Evolutionary conservation across 441 rosid genomes (phyloP), one percentile per base, ranked within the genome.

Genomic region (Macaranga tanarius): DNA sequence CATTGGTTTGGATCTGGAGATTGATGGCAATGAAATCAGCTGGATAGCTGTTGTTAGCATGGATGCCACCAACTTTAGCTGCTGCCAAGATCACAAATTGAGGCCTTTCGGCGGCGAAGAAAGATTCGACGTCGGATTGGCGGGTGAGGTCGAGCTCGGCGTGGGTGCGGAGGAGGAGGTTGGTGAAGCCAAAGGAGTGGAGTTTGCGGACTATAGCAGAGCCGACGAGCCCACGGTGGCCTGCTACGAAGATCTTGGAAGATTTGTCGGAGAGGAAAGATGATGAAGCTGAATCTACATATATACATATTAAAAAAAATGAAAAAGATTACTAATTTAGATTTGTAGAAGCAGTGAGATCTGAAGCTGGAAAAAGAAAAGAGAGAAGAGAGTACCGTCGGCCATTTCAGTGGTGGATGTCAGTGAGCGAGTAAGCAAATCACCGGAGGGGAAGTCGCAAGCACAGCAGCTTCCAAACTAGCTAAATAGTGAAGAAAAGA

Each of bases 31-130:
- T 92, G 85, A 95, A 95, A 76, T 95, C 96, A 12, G 98, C 99
- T 0, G 96, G 99, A 72, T 91, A 92, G 0, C 93, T 92, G 87
- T 86, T 91, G 77, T 95, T 95, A 47, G 99, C 99, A 62, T 95
- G 97, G 77, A 95, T 95, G 2, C 99, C 97, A 0, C 97, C 99
- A 19, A 92, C 97, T 82, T 95, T 95, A 0, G 96, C 97, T 0
- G 99, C 96, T 1, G 95, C 92, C 16, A 95, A 83, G 77, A 92
- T 76, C 42, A 91, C 97, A 56, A 81, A 86, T 17, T 59, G 75
- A 0, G 97, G 97, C 75, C 82, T 86, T 77, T 91, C 89, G 0
- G 79, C 50, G 10, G 91, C 77, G 54, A 95, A 92, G 85, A 95
- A 91, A 42, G 88, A 61, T 13, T 92, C 97, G 7, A 91, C 97